Evolutionary conservation across 2,329 filamentous ascomycete genomes (phyloP), one percentile per base, ranked within the genome.

Genomic region (Sclerotinia sclerotiorum): DNA sequence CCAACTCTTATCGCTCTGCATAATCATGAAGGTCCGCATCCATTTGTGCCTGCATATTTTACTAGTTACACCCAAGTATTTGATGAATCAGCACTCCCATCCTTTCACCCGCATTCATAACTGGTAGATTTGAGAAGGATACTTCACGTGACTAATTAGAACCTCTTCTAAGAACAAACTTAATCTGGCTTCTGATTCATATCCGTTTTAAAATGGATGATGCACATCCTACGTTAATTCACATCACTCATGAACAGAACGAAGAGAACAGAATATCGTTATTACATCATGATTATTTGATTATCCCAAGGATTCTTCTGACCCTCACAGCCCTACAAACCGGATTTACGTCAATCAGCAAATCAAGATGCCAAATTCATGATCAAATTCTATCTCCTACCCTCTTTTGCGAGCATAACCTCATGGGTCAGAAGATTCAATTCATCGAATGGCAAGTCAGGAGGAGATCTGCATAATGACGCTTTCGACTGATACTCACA

Each of bases 11-110:
- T 62, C 60, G 60, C 60, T 51, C 21, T 62, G 60, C 60, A 62
- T 62, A 62, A 62, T 51, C 60, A 62, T 62, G 46, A 27, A 7
- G 29, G 46, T 51, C 29, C 44, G 21, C 13, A 62, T 62, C 39
- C 58, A 62, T 35, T 62, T 62, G 58, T 62, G 58, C 58, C 58
- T 62, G 58, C 58, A 62, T 62, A 51, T 51, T 62, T 10, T 46
- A 11, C 2, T 60, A 60, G 15, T 29, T 21, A 21, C 56, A 60
- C 56, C 39, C 10, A 7, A 2, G 17, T 19, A 7, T 24, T 46
- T 42, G 21, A 29, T 60, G 13, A 6, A 19, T 7, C 2, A 1
- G 8, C 39, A 60, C 56, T 13, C 5, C 24, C 39, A 58, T 44
- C 15, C 13, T 27, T 21, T 44, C 55, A 58, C 6, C 10, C 15